phyloP scores from a whole-genome alignment of 2,329 filamentous ascomycete genomes.

The Ustulina deusta region DNA sequence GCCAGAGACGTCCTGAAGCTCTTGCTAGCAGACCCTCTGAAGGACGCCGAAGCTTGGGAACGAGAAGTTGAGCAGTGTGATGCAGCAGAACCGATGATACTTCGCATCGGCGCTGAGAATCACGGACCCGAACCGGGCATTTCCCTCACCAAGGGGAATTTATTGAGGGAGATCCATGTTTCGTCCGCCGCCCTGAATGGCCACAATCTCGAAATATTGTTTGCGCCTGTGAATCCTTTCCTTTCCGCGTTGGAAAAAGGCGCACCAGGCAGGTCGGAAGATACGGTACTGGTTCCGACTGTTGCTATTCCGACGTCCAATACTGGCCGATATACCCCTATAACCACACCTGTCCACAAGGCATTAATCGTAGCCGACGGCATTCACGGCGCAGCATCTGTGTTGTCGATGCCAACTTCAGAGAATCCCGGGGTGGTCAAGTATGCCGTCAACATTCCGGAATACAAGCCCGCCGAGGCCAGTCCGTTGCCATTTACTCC shows the following conservation, averaged over 20 bases:
- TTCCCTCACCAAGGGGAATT: slow-evolving; percentile 55
- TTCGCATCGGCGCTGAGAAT: slow-evolving; percentile 64
- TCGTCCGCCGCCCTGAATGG: slow-evolving; percentile 72
- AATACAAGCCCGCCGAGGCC: slow-evolving; percentile 54
- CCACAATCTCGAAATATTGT: slow-evolving; percentile 73
- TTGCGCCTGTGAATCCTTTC: slow-evolving; percentile 65
- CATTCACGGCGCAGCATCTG: slow-evolving; percentile 72
- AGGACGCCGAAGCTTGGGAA: slow-evolving; percentile 74
- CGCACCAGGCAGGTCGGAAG: slow-evolving; percentile 62
- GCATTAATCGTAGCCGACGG: slow-evolving; percentile 80
- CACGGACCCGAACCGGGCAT: slow-evolving; percentile 55
- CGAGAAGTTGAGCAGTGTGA: slow-evolving; percentile 66
- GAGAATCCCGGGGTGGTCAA: slow-evolving; percentile 59
- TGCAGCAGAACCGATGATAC: slow-evolving; percentile 68
- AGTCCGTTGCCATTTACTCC: slow-evolving; percentile 61
- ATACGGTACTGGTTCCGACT: slow-evolving; percentile 79
- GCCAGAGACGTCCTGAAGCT: slow-evolving; percentile 76
- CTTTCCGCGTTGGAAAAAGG: slow-evolving; percentile 57
- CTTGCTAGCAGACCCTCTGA: slow-evolving; percentile 77
- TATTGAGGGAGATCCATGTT: slow-evolving; percentile 70
- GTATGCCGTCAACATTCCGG: slow-evolving; percentile 69
- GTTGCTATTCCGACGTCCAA: slow-evolving; percentile 76
- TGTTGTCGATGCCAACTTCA: slow-evolving; percentile 58
- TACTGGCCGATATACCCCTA: slow-evolving; percentile 72
- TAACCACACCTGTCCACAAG: slow-evolving; percentile 87